Conservation (phyloP, 2,329 filamentous ascomycete genomes). For the Aspergillus felis region DNA sequence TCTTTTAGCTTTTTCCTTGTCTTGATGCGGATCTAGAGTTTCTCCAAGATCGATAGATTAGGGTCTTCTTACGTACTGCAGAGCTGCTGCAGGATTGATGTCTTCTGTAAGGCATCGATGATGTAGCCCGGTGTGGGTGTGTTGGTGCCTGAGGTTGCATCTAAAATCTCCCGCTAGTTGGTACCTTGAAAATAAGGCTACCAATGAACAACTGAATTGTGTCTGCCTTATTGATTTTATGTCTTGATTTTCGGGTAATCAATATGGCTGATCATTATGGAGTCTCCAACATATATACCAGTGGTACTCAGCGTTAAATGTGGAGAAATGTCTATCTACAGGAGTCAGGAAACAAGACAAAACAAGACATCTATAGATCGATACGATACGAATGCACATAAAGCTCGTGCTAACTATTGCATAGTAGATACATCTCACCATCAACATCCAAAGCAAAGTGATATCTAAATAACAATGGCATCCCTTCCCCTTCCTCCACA, state of each 20-base stretch:
- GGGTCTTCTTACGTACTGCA: not conserved
- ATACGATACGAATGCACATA: not conserved
- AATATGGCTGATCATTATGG: constrained; percentile 6
- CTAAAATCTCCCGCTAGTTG: not conserved
- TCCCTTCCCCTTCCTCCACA: constrained; percentile 54
- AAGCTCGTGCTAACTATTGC: not conserved
- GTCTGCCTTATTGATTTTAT: not conserved
- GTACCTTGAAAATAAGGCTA: not conserved
- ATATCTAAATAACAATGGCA: not conserved
- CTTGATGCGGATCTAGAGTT: not conserved
- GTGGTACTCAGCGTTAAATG: not conserved
- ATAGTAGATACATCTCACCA: not conserved
- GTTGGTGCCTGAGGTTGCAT: not conserved
- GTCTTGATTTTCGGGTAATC: constrained; percentile 7
- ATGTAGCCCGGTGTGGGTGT: not conserved
- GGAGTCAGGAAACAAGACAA: too few relatives aligned
- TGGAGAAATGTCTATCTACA: not conserved
- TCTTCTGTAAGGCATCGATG: not conserved
- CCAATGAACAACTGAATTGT: not conserved
- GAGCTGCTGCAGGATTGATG: too few relatives aligned
- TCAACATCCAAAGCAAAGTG: not conserved
- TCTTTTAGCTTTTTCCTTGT: not conserved
- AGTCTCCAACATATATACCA: not conserved
- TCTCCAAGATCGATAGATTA: not conserved
- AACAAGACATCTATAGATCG: not conserved